Base-by-base conservation (phyloP, 116 monocot species). In the Papilionanthe hybrid region DNA sequence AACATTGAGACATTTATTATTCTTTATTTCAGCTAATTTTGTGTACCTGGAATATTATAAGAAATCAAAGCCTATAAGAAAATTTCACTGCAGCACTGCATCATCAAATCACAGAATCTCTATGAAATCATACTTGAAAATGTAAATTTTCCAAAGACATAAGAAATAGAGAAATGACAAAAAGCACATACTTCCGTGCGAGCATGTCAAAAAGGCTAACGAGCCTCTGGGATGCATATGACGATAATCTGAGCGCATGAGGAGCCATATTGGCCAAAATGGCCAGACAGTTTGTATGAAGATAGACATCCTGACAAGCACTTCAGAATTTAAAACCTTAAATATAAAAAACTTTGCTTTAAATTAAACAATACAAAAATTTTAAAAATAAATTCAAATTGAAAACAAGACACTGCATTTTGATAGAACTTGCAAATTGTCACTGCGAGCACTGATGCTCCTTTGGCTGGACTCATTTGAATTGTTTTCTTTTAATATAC, bases 181-280 rank as follows among this genome's bases (percentile, higher is more conserved):
- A 58, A 37, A 73, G 20, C 82, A 57, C 93, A 77, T 95, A 95
- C 99, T 95, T 99, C 72, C 91, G 91, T 57, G 95, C 86, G 50
- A 99, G 93, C 99, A 95, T 99, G 84, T 99, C 91, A 85, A 99
- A 94, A 80, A 99, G 93, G 88, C 99, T 93, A 85, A 99, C 93
- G 29, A 99, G 89, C 86, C 95, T 91, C 80, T 99, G 99, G 28
- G 99, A 93, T 80, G 99, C 99, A 93, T 93, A 99, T 47, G 91
- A 93, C 77, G 89, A 95, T 78, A 99, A 83, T 76, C 90, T 91
- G 83, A 93, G 91, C 81, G 88, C 89, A 90, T 99, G 91, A 78
- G 99, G 99, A 44, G 99, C 95, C 93, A 99, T 99, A 76, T 99
- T 99, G 77, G 99, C 99, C 79, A 95, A 82, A 80, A 89, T 99